Evolutionary conservation across 306 rosid species (phyloP).

Genomic region (Cicer arietinum): DNA sequence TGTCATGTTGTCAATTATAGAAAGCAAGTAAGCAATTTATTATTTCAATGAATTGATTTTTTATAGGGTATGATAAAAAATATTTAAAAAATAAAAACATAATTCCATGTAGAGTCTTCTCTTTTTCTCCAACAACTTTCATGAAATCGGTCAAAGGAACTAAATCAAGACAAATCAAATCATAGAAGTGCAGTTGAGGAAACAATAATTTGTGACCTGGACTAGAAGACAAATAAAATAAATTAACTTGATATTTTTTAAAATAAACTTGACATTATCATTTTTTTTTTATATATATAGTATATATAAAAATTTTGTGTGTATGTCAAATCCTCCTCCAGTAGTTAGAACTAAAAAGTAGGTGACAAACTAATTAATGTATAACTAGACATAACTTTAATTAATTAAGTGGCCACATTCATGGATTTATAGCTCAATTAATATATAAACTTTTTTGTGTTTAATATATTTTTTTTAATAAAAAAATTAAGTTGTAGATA

Average conservation of each 20-base stretch:
- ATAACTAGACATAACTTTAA: slow-evolving; percentile 11
- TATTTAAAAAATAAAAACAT: not conserved
- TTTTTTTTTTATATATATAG: not conserved
- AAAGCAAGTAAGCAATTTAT: not conserved
- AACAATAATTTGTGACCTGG: slow-evolving; percentile 41
- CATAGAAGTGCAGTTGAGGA: slow-evolving; percentile 41
- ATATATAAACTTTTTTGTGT: not conserved
- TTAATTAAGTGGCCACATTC: slow-evolving; percentile 32
- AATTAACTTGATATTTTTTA: no score
- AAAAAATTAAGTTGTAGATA: no score
- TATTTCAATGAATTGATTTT: slow-evolving; percentile 16
- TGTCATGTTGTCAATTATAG: not conserved
- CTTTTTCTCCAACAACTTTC: slow-evolving; percentile 6
- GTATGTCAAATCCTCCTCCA: not conserved
- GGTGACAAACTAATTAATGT: slow-evolving; percentile 34
- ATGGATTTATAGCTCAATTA: not conserved
- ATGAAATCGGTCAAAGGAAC: slow-evolving; percentile 44
- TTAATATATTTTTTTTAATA: no score
- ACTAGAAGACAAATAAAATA: slow-evolving; percentile 42
- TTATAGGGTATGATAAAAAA: not conserved
- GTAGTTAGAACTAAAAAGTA: slow-evolving; percentile 29
- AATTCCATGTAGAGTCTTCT: not conserved
- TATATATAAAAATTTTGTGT: not conserved
- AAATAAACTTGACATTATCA: slow-evolving; percentile 13
- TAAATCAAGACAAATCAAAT: slow-evolving; percentile 49